Percentiles rank a stretch among this genome's conserved stretches.
Conservation (phyloP, 2,329 filamentous ascomycete genomes). For the Fusarium sp. region DNA sequence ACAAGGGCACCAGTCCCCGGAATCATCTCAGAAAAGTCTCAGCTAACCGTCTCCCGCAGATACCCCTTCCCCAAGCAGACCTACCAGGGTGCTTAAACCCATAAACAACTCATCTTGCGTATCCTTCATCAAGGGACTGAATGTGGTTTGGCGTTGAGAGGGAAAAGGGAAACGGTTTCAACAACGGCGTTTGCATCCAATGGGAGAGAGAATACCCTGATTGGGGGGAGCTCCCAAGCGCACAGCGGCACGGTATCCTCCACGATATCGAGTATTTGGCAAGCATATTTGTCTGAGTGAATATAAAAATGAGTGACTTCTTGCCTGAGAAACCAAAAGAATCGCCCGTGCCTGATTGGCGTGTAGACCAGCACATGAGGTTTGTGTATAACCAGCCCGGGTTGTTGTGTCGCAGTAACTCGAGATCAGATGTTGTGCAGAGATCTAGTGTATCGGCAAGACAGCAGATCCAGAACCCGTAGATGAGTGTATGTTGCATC, state of each 20-base stretch:
- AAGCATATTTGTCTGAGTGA: conserved; percentile 44
- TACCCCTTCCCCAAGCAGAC: conserved; percentile 86
- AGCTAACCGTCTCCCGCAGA: conserved; percentile 56
- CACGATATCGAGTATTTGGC: conserved; percentile 53
- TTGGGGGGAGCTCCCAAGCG: conserved; percentile 47
- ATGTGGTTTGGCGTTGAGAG: conserved; percentile 57
- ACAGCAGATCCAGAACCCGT: conserved; percentile 4
- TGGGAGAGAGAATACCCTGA: conserved; percentile 44
- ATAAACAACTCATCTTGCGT: conserved; percentile 42
- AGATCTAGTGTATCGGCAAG: conserved; percentile 11
- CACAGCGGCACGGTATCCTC: conserved; percentile 56
- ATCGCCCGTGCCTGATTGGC: conserved; percentile 15
- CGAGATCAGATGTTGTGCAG: conserved; percentile 20
- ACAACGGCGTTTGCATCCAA: conserved; percentile 62
- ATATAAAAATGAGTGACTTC: conserved; percentile 42
- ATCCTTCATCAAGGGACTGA: conserved; percentile 39
- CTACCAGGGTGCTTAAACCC: conserved; percentile 65
- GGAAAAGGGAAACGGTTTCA: conserved; percentile 63
- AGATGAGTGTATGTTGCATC: conserved; percentile 11
- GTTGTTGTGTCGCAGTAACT: conserved; percentile 11
- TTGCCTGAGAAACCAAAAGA: conserved; percentile 39
- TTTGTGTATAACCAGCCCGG: background rate
- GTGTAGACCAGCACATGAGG: conserved; percentile 15
- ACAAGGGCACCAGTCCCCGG: conserved; percentile 24
- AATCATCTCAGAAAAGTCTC: conserved; percentile 14